Evolutionary conservation across 2,329 filamentous ascomycete species (phyloP).

Genomic region (Fonsecaea nubica): DNA sequence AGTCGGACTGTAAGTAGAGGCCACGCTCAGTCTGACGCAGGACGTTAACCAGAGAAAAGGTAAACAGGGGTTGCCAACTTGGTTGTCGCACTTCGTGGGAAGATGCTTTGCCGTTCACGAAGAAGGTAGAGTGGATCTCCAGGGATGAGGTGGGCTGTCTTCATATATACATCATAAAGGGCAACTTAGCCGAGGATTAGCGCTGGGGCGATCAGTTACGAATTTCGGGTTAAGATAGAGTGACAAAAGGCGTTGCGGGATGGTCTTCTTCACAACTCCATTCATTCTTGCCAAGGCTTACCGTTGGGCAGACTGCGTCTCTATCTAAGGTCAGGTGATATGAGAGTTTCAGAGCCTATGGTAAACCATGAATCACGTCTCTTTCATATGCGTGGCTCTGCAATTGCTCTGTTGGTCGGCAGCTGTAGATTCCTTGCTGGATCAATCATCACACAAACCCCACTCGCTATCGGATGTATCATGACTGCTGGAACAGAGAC

Average conservation of each 20-base stretch:
- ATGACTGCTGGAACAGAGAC: constrained; percentile 68
- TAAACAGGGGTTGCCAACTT: background rate
- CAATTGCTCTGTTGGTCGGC: background rate
- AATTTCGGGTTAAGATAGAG: background rate
- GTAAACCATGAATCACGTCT: background rate
- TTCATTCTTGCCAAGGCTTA: constrained; percentile 14
- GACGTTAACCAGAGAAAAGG: background rate
- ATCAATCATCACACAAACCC: constrained; percentile 24
- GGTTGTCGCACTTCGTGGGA: constrained; percentile 1
- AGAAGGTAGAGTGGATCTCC: background rate
- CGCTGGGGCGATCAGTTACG: background rate
- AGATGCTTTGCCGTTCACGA: background rate
- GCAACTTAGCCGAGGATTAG: constrained; percentile 7
- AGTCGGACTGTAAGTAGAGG: background rate
- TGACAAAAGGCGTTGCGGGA: background rate
- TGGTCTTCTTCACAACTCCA: background rate
- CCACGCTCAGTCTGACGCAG: background rate
- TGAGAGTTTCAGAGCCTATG: constrained; percentile 5
- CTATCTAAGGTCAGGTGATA: constrained; percentile 25
- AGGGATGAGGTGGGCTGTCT: background rate
- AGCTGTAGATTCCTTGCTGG: constrained; percentile 22
- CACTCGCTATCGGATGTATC: constrained; percentile 18
- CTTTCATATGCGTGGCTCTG: constrained; percentile 8
- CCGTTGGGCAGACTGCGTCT: background rate
- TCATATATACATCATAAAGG: background rate